phyloP scores from a whole-genome alignment of 495 filamentous ascomycete genomes.

The Lepraria neglecta region DNA sequence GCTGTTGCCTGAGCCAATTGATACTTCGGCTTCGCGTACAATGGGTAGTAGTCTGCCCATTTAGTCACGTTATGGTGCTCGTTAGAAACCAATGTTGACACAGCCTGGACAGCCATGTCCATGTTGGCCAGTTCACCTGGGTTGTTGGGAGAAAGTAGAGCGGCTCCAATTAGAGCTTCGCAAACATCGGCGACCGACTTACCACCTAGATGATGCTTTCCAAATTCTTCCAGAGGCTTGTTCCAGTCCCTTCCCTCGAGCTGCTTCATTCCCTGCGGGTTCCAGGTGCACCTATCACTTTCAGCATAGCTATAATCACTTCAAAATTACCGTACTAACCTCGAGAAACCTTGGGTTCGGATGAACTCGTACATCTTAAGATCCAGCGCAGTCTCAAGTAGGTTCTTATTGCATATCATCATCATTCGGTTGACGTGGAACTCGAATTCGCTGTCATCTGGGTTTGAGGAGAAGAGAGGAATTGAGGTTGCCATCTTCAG shows the following conservation, averaged over 20 bases:
- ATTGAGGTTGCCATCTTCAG: conserved; percentile 95
- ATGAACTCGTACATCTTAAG: conserved; percentile 69
- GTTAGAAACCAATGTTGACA: conserved; percentile 66
- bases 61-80: conserved; percentile 57
- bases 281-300: conserved; percentile 59
- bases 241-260: conserved; percentile 54
- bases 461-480: conserved; percentile 65
- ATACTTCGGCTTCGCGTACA: conserved; percentile 68
- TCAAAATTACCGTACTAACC: conserved; percentile 35
- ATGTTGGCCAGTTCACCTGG: conserved; percentile 46
- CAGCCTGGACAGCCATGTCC: conserved; percentile 77
- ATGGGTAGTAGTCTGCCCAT: conserved; percentile 65
- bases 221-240: conserved; percentile 45
- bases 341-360: conserved; percentile 73
- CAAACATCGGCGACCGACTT: conserved; percentile 97
- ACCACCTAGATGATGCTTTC: conserved; percentile 67
- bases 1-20: conserved; percentile 53
- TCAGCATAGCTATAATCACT: not conserved
- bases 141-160: conserved; percentile 57
- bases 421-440: conserved; percentile 89
- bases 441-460: conserved; percentile 75
- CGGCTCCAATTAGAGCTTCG: conserved; percentile 88
- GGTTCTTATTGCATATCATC: conserved; percentile 85
- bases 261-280: conserved; percentile 67
- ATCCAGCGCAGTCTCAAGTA: conserved; percentile 67